Base-by-base conservation (phyloP, 163 green algal species). In the Scenedesmus sp. region DNA sequence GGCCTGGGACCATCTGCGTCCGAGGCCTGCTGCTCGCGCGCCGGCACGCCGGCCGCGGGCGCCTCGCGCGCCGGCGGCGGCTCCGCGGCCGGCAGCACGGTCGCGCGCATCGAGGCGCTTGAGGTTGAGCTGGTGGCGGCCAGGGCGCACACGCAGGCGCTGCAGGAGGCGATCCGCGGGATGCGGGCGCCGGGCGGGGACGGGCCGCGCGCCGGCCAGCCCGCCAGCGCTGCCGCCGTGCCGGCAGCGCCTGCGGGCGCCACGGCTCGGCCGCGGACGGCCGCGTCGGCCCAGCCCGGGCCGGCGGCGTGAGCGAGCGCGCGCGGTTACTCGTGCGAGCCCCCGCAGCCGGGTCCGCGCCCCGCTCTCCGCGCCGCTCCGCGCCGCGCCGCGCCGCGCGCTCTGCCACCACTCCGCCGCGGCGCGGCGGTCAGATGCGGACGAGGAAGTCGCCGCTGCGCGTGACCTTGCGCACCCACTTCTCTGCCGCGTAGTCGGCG, bases 381-480 rank as follows among this genome's bases (percentile, higher is more conserved):
- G n/a, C n/a, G n/a, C n/a, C n/a, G n/a, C n/a, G n/a, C n/a, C n/a
- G n/a, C n/a, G n/a, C n/a, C n/a, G n/a, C n/a, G n/a, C n/a, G n/a
- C n/a, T n/a, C 56, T 63, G 4, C 56, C 28, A 24, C 0, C 56
- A 14, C 2, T 1, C 26, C 57, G 26, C 57, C 4, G 20, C 26
- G 28, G 28, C 10, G 11, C 3, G 15, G 1, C 58, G 1, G 29
- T 77, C 36, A 90, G 15, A 81, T 83, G 2, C 93, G 76, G 4
- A 92, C 79, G 11, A 89, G 78, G 84, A 94, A 97, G 77, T 97
- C 93, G 0, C 93, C 93, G 20, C 83, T 91, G 54, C 92, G 92
- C 77, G 80, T 88, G 6, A 96, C 77, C 83, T 97, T 97, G 29
- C 93, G 89, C 45, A 98, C 93, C 92, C 92, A 96, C 74, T 94